Evolutionary conservation across 2,329 filamentous ascomycete genomes (phyloP).

Genomic region (Colletotrichum sp.): DNA sequence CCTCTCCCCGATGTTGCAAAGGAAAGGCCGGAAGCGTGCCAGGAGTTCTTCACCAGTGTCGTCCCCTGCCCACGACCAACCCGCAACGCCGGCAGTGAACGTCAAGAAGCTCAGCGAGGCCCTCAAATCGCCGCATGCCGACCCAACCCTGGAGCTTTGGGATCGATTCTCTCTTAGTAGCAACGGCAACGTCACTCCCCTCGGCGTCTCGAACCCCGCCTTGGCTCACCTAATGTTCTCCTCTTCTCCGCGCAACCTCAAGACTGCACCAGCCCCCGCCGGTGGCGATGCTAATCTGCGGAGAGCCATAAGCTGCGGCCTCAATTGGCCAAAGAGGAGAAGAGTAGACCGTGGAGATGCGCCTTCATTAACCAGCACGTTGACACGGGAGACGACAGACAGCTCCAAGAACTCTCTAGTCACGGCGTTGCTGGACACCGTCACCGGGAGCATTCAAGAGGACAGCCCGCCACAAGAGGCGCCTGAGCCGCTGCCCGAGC

Average conservation of each 20-base stretch:
- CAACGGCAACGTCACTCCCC: slow-evolving; percentile 45
- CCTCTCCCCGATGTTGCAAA: slow-evolving; percentile 54
- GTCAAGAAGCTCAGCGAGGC: slow-evolving; percentile 62
- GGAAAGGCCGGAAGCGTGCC: slow-evolving; percentile 67
- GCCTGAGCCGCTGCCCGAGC: slow-evolving; percentile 22
- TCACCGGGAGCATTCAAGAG: slow-evolving; percentile 57
- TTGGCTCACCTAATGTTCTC: slow-evolving; percentile 72
- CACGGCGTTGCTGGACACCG: slow-evolving; percentile 70
- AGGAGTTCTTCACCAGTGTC: slow-evolving; percentile 76
- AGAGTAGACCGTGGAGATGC: slow-evolving; percentile 56
- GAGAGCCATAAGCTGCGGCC: slow-evolving; percentile 71
- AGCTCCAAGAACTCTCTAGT: slow-evolving; percentile 62
- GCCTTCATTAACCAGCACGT: slow-evolving; percentile 35
- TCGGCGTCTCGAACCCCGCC: slow-evolving; percentile 58
- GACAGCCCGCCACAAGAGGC: slow-evolving; percentile 36
- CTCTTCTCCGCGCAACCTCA: slow-evolving; percentile 69
- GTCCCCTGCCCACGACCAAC: slow-evolving; percentile 62
- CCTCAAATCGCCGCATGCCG: slow-evolving; percentile 70
- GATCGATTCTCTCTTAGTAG: slow-evolving; percentile 69
- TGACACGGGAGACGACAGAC: slow-evolving; percentile 47
- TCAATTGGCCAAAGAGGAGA: slow-evolving; percentile 74
- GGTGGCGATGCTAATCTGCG: slow-evolving; percentile 55
- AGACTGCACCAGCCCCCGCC: slow-evolving; percentile 40
- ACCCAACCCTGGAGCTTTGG: slow-evolving; percentile 79
- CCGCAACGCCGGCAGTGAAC: slow-evolving; percentile 55